These are phyloP conservation scores for Dictyostelium brefeldianum DNA, from an alignment of 78 protist genomes.

Conservation along the genomic window DNA sequence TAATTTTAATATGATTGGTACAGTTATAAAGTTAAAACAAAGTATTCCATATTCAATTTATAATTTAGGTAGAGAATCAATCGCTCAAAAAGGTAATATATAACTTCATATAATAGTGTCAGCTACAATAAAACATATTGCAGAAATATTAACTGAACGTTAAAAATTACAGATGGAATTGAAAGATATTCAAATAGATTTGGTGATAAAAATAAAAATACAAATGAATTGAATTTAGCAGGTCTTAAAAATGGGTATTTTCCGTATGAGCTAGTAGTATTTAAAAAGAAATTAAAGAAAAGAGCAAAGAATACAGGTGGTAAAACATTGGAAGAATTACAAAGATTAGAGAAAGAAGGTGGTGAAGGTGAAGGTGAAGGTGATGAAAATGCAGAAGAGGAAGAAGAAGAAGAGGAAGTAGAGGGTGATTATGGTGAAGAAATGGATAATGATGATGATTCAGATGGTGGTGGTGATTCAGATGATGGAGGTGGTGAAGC, in stretches of 20 bases:
- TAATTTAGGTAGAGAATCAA: conserved; percentile 7
- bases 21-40: not conserved
- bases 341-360: conserved; percentile 16
- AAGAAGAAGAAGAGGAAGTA: not conserved
- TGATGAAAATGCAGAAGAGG: not conserved
- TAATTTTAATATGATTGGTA: not conserved
- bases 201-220: not conserved
- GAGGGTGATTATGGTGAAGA: no score
- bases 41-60: conserved; percentile 16
- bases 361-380: conserved; percentile 4
- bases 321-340: conserved; percentile 9
- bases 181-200: conserved; percentile 21
- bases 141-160: no score
- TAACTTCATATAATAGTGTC: not conserved
- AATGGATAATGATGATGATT: no score
- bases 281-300: conserved; percentile 19
- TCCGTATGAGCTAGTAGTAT: conserved; percentile 3
- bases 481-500: no score
- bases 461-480: no score
- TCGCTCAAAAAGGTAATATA: not conserved
- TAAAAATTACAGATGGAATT: conserved; percentile 8
- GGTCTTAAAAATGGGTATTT: conserved; percentile 8
- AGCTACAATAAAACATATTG: no score
- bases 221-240: not conserved
- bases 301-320: not conserved